These are phyloP conservation scores for Myriosclerotinia scirpicola DNA, from an alignment of 2,329 filamentous ascomycete species.

Conservation along the genomic window DNA sequence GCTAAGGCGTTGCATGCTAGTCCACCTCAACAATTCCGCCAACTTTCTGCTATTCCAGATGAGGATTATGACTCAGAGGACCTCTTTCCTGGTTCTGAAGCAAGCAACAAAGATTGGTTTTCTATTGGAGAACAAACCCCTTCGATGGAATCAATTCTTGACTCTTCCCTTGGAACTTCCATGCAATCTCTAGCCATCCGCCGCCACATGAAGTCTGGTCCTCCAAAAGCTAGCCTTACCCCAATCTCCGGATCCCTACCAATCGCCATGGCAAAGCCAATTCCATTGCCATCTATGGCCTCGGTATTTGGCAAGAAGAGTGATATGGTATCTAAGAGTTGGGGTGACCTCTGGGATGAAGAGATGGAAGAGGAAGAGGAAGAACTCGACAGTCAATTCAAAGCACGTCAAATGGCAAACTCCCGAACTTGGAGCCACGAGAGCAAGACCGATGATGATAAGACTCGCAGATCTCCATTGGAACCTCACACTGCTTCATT, in stretches of 20 bases:
- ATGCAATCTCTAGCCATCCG: conserved; percentile 70
- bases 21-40: conserved; percentile 68
- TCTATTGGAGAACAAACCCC: conserved; percentile 74
- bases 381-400: conserved; percentile 60
- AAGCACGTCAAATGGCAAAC: conserved; percentile 62
- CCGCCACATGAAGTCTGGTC: conserved; percentile 46
- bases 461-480: conserved; percentile 51
- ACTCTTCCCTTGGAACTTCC: conserved; percentile 78
- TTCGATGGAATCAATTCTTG: conserved; percentile 79
- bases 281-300: conserved; percentile 58
- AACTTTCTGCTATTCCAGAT: conserved; percentile 82
- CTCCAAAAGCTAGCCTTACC: conserved; percentile 54
- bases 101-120: conserved; percentile 72
- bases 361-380: conserved; percentile 79
- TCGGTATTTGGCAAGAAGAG: conserved; percentile 77
- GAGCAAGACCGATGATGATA: conserved; percentile 48
- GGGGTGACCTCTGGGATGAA: conserved; percentile 98
- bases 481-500: conserved; percentile 55
- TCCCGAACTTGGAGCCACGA: conserved; percentile 75
- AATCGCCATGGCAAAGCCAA: conserved; percentile 77
- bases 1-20: conserved; percentile 82
- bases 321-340: conserved; percentile 91
- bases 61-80: conserved; percentile 77
- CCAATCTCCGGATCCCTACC: conserved; percentile 69
- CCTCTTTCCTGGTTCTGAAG: conserved; percentile 76